These are phyloP conservation scores for Backusella tuberculispora DNA, from an alignment of 192 early-diverging fungal genomes.

Conservation along the genomic window DNA sequence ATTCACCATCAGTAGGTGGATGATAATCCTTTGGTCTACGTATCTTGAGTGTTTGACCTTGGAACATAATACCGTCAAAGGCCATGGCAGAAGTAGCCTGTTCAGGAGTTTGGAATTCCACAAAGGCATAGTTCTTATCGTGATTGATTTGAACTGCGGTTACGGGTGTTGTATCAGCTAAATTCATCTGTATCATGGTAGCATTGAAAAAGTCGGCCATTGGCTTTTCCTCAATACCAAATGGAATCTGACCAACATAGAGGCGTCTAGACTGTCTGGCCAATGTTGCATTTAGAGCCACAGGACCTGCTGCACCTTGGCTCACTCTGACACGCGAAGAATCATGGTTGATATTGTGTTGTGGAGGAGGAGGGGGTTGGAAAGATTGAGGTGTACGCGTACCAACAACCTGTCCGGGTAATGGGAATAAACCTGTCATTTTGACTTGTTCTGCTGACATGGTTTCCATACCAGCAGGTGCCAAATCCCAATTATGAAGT, in stretches of 20 bases:
- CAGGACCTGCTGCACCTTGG: slow-evolving; percentile 52
- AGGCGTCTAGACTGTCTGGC: slow-evolving; percentile 82
- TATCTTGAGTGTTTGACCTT: slow-evolving; percentile 82
- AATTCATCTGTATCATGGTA: slow-evolving; percentile 76
- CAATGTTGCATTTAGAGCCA: slow-evolving; percentile 59
- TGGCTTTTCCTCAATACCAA: slow-evolving; percentile 70
- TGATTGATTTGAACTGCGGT: slow-evolving; percentile 87
- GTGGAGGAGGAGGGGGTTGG: background rate
- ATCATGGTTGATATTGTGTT: background rate
- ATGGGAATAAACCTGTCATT: slow-evolving; percentile 79
- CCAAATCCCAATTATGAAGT: slow-evolving; percentile 90
- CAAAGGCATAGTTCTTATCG: slow-evolving; percentile 94
- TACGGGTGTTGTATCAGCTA: slow-evolving; percentile 71
- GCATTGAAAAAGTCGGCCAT: slow-evolving; percentile 87
- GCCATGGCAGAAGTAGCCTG: slow-evolving; percentile 91
- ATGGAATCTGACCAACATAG: slow-evolving; percentile 93
- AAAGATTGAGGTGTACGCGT: slow-evolving; percentile 29
- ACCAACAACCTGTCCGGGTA: slow-evolving; percentile 65
- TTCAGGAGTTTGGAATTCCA: slow-evolving; percentile 90
- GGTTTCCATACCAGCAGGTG: slow-evolving; percentile 87
- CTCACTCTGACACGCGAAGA: slow-evolving; percentile 32
- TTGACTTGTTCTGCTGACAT: slow-evolving; percentile 88
- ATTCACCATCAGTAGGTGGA: slow-evolving; percentile 41
- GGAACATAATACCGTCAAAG: slow-evolving; percentile 91
- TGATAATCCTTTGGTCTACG: slow-evolving; percentile 94